A percentile compares a stretch with the other conserved stretches of the same genome.
phyloP scores from a whole-genome alignment of 768 basidiomycete species.

The Cubamyces sp. region DNA sequence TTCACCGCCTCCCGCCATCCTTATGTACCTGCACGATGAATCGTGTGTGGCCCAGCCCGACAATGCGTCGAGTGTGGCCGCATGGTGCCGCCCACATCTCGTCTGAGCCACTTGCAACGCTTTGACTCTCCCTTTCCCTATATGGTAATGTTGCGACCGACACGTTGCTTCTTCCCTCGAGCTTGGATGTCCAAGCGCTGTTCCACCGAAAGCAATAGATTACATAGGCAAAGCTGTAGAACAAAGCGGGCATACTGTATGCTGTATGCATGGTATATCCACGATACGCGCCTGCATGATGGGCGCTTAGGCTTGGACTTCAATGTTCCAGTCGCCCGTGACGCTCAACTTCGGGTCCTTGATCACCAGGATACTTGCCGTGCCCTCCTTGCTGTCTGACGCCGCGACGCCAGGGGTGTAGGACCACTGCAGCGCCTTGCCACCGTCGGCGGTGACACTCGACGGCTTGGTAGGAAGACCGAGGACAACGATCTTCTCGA shows the following conservation, averaged over 20 bases:
- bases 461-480: constrained; percentile 69
- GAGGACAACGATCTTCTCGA: constrained; percentile 82
- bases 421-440: constrained; percentile 64
- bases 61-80: constrained; percentile 9
- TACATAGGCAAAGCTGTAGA: constrained; percentile 4
- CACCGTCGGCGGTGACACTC: constrained; percentile 56
- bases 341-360: constrained; percentile 71
- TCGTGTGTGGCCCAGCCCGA: neutral
- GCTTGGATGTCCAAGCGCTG: neutral
- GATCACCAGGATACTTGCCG: constrained; percentile 71
- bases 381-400: constrained; percentile 60
- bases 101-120: constrained; percentile 2
- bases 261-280: neutral
- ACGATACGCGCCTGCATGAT: no score
- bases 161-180: neutral
- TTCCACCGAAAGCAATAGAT: neutral
- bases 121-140: neutral
- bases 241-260: neutral
- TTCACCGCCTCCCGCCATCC: neutral
- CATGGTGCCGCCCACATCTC: neutral
- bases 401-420: constrained; percentile 64
- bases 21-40: neutral
- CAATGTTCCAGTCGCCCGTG: constrained; percentile 67
- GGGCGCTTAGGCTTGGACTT: constrained; percentile 23
- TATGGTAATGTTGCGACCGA: neutral